A percentile compares a stretch with the other conserved stretches of the same genome.
These are phyloP conservation scores for Hygrophorus pudorinus DNA, from an alignment of 768 basidiomycete species.

Conservation along the genomic window DNA sequence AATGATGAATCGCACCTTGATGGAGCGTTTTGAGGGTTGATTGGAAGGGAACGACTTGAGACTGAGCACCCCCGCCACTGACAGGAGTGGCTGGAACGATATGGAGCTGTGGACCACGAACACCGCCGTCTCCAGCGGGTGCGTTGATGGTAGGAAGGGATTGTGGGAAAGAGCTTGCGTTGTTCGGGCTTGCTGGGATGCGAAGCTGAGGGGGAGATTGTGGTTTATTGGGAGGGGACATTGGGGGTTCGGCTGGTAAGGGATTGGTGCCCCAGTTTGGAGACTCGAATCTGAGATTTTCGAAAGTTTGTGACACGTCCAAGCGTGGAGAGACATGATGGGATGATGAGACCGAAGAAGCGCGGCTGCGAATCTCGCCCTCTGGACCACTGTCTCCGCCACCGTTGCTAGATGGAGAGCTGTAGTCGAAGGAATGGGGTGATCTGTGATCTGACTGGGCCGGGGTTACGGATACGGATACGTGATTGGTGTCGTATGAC, in stretches of 20 bases:
- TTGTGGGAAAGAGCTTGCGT: slow-evolving; percentile 20
- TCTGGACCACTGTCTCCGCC: slow-evolving; percentile 28
- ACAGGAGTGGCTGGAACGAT: slow-evolving; percentile 81
- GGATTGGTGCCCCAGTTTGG: slow-evolving; percentile 46
- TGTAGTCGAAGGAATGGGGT: slow-evolving; percentile 44
- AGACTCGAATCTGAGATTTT: slow-evolving; percentile 54
- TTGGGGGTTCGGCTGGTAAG: slow-evolving; percentile 31
- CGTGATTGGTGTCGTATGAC: slow-evolving; percentile 26
- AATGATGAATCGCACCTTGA: slow-evolving; percentile 35
- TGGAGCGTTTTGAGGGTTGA: slow-evolving; percentile 37
- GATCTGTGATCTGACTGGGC: slow-evolving; percentile 13
- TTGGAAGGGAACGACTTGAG: slow-evolving; percentile 42
- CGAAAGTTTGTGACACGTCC: slow-evolving; percentile 48
- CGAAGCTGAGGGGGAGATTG: slow-evolving; percentile 52
- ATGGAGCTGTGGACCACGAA: slow-evolving; percentile 54
- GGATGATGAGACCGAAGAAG: slow-evolving; percentile 61
- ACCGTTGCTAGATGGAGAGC: slow-evolving; percentile 54
- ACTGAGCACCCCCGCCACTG: slow-evolving; percentile 43
- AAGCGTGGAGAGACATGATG: slow-evolving; percentile 44
- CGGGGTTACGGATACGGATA: slow-evolving; percentile 15
- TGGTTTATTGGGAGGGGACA: slow-evolving; percentile 34
- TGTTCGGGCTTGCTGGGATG: slow-evolving; percentile 39
- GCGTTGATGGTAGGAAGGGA: slow-evolving; percentile 48
- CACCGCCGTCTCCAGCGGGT: slow-evolving; percentile 44
- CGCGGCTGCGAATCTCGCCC: slow-evolving; percentile 42